These are phyloP conservation scores for Plasmodium vivax DNA, from an alignment of 169 alveolate species.

Conservation along the genomic window DNA sequence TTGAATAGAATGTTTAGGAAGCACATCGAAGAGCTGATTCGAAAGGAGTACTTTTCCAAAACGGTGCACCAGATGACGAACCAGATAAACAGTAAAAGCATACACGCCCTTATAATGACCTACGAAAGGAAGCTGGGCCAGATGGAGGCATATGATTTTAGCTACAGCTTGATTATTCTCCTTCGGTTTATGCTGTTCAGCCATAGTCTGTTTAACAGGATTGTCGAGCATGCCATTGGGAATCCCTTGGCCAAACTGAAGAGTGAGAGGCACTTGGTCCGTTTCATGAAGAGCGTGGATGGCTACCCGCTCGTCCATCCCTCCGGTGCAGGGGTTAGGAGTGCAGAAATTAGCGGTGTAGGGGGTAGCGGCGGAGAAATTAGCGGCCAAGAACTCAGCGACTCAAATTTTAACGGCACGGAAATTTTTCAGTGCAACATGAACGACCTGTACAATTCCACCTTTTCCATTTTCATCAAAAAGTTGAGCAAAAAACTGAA, in stretches of 20 bases:
- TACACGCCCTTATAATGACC: slow-evolving; percentile 45
- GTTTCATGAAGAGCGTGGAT: slow-evolving; percentile 59
- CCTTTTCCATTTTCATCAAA: slow-evolving; percentile 48
- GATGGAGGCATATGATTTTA: slow-evolving; percentile 52
- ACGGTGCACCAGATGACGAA: slow-evolving; percentile 44
- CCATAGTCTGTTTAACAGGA: slow-evolving; percentile 40
- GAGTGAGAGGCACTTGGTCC: slow-evolving; percentile 14
- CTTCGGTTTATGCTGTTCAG: slow-evolving; percentile 16
- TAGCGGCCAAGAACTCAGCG: no score
- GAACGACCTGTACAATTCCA: slow-evolving; percentile 29
- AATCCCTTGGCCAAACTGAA: slow-evolving; percentile 37
- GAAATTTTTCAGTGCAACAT: slow-evolving; percentile 27
- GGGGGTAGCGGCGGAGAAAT: neutral
- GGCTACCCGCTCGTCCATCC: slow-evolving; percentile 20
- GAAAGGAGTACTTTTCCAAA: slow-evolving; percentile 24
- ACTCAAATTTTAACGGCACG: neutral
- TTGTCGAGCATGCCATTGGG: slow-evolving; percentile 12
- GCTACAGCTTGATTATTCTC: slow-evolving; percentile 45
- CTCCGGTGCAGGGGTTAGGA: neutral
- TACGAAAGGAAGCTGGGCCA: slow-evolving; percentile 18
- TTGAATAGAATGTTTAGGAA: slow-evolving; percentile 56
- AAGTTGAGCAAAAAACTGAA: slow-evolving; percentile 16
- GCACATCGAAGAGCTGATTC: slow-evolving; percentile 34
- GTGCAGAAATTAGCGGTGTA: no score
- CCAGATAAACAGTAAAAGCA: slow-evolving; percentile 62